Evolutionary conservation across 768 basidiomycete genomes (phyloP).

Genomic region (Hypholoma fasciculare): DNA sequence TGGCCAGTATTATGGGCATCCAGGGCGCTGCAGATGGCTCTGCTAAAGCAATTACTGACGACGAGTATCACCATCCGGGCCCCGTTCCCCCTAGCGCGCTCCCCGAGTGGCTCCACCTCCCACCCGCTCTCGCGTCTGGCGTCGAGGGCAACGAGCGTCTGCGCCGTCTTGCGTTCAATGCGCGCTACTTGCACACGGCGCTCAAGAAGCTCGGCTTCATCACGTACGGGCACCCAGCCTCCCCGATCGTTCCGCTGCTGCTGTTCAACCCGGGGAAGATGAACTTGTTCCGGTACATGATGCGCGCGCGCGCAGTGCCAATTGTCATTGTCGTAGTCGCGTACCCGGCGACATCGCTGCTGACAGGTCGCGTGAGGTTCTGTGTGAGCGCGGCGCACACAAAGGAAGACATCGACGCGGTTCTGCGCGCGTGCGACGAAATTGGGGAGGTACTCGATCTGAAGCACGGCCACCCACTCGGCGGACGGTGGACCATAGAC

Average conservation of each 20-base stretch:
- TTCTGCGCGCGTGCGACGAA: constrained; percentile 89
- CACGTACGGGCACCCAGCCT: constrained; percentile 88
- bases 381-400: constrained; percentile 95
- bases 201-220: constrained; percentile 95
- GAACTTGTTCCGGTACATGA: constrained; percentile 87
- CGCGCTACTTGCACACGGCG: constrained; percentile 87
- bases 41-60: constrained; percentile 22
- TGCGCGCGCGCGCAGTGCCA: constrained; percentile 76
- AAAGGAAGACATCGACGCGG: constrained; percentile 90
- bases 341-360: constrained; percentile 88
- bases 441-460: constrained; percentile 87
- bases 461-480: constrained; percentile 63
- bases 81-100: constrained; percentile 64
- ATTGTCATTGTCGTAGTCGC: constrained; percentile 89
- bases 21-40: constrained; percentile 24
- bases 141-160: constrained; percentile 81
- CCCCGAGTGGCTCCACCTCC: constrained; percentile 79
- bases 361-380: constrained; percentile 88
- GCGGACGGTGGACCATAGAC: constrained; percentile 78
- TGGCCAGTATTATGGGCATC: constrained; percentile 97
- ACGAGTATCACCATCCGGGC: constrained; percentile 53
- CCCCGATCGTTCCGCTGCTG: constrained; percentile 91
- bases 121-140: constrained; percentile 74
- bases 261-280: constrained; percentile 95
- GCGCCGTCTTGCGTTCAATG: constrained; percentile 91